Percentiles rank a stretch among this genome's conserved stretches.
These are phyloP conservation scores for Aegilops speltoides DNA, from an alignment of 176 grass and related monocot species.

Conservation along the genomic window DNA sequence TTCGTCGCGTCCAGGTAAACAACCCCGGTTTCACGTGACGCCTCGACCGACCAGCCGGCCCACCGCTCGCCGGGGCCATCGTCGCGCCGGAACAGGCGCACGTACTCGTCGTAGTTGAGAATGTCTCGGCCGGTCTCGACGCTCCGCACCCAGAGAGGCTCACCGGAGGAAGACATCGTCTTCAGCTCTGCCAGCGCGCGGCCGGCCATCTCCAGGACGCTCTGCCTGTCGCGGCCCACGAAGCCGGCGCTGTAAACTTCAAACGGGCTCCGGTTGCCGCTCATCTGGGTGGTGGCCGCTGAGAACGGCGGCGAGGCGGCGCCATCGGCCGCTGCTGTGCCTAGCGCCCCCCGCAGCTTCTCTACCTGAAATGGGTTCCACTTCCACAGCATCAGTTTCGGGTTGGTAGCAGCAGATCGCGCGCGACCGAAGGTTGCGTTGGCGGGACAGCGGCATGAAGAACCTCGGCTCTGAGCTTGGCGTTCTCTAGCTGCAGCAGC, in stretches of 20 bases:
- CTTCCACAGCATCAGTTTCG: not conserved
- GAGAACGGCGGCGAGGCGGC: slow-evolving; percentile 27
- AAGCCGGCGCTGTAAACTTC: slow-evolving; percentile 28
- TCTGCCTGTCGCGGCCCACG: slow-evolving; percentile 41
- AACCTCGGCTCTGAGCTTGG: slow-evolving; percentile 70
- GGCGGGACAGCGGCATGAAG: not conserved
- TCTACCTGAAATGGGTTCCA: slow-evolving; percentile 47
- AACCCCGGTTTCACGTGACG: slow-evolving; percentile 46
- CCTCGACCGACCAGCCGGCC: slow-evolving; percentile 49
- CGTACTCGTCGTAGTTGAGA: slow-evolving; percentile 80
- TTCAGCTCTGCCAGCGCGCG: slow-evolving; percentile 58
- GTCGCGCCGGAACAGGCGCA: slow-evolving; percentile 44
- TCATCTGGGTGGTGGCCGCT: not conserved
- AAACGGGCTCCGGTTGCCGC: slow-evolving; percentile 4
- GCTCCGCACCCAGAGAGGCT: slow-evolving; percentile 72
- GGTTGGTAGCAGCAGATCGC: too few relatives aligned
- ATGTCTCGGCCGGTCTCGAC: slow-evolving; percentile 68
- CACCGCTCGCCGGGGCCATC: slow-evolving; percentile 20
- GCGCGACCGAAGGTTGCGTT: not conserved
- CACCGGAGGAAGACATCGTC: slow-evolving; percentile 49
- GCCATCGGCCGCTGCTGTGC: not conserved
- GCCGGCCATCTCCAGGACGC: slow-evolving; percentile 44
- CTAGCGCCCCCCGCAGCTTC: slow-evolving; percentile 39
- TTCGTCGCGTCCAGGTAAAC: slow-evolving; percentile 50
- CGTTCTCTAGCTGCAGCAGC: slow-evolving; percentile 62